These are phyloP conservation scores for Capsicum baccatum DNA, from an alignment of 257 asterid species.

Conservation along the genomic window DNA sequence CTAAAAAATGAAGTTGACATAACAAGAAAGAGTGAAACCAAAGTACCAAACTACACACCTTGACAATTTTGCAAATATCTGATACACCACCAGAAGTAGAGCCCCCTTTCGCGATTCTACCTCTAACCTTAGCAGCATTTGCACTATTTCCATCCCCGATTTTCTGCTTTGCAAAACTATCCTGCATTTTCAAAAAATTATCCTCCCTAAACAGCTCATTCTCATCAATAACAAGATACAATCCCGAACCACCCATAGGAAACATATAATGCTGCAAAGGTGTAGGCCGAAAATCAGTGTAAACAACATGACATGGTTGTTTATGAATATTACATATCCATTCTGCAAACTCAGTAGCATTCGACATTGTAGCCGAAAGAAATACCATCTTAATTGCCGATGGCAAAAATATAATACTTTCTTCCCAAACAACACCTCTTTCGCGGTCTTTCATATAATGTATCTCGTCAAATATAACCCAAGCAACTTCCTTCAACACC, in stretches of 20 bases:
- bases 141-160: conserved; percentile 55
- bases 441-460: conserved; percentile 99
- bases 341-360: conserved; percentile 97
- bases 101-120: conserved; percentile 81
- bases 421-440: conserved; percentile 99
- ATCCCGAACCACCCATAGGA: conserved; percentile 91
- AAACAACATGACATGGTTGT: conserved; percentile 97
- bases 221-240: conserved; percentile 96
- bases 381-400: conserved; percentile 97
- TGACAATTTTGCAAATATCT: conserved; percentile 90
- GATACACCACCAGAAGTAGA: conserved; percentile 77
- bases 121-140: conserved; percentile 57
- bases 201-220: conserved; percentile 92
- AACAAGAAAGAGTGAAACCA: not conserved
- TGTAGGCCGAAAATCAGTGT: conserved; percentile 96
- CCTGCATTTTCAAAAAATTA: conserved; percentile 83
- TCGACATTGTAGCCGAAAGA: conserved; percentile 97
- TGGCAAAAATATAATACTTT: conserved; percentile 95
- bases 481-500: conserved; percentile 94
- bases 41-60: conserved; percentile 51
- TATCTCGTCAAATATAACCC: conserved; percentile 99
- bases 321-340: conserved; percentile 95
- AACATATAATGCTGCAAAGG: conserved; percentile 96
- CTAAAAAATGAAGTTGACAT: conserved; percentile 5
- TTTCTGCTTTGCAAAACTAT: conserved; percentile 67